Evolutionary conservation across 768 basidiomycete genomes (phyloP).

Genomic region (Clavulina sp.): DNA sequence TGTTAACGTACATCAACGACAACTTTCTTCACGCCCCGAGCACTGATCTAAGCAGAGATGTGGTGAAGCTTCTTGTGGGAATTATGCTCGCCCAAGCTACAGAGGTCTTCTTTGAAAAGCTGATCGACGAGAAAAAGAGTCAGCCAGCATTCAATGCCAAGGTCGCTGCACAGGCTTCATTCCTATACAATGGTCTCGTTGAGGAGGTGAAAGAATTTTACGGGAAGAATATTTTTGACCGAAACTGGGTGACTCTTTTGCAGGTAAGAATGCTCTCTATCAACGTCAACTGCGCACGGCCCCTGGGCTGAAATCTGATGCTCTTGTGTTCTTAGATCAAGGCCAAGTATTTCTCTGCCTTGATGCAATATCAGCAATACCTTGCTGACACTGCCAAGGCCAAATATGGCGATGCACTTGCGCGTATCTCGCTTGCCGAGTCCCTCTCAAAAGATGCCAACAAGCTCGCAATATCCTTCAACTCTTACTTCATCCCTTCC

Average conservation of each 20-base stretch:
- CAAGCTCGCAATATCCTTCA: constrained; percentile 49
- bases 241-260: constrained; percentile 80
- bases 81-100: constrained; percentile 85
- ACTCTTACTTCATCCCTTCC: constrained; percentile 48
- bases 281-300: background rate
- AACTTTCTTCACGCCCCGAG: constrained; percentile 97
- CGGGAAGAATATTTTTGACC: constrained; percentile 88
- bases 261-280: constrained; percentile 43
- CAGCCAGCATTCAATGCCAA: constrained; percentile 57
- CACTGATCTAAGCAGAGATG: constrained; percentile 83
- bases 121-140: constrained; percentile 75
- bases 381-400: constrained; percentile 56
- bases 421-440: constrained; percentile 62
- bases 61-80: constrained; percentile 82
- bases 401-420: constrained; percentile 77
- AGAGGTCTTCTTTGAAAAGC: constrained; percentile 92
- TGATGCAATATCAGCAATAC: constrained; percentile 75
- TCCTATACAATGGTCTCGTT: constrained; percentile 59
- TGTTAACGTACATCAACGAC: constrained; percentile 98
- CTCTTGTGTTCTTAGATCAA: constrained; percentile 43
- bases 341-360: constrained; percentile 71
- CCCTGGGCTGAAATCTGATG: background rate
- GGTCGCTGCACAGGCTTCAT: constrained; percentile 67
- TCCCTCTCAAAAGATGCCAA: constrained; percentile 67
- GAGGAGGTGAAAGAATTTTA: constrained; percentile 96